phyloP scores from a whole-genome alignment of 495 filamentous ascomycete genomes.

The Copromyces sp. region DNA sequence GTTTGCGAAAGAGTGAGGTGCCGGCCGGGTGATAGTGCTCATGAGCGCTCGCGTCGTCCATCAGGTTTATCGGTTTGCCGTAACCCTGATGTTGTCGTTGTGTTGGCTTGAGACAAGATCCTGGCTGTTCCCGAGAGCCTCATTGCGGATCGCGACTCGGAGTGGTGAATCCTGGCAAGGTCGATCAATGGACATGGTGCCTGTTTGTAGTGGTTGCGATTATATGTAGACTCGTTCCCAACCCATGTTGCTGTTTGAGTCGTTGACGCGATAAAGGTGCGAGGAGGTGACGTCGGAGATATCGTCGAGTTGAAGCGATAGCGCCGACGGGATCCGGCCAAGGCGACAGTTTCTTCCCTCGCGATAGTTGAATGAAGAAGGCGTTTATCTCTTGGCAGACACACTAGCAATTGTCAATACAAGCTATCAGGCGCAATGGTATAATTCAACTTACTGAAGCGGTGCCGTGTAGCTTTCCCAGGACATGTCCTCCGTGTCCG shows the following conservation, averaged over 20 bases:
- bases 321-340: not conserved
- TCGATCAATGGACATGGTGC: not conserved
- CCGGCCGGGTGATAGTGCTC: not conserved
- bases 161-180: not conserved
- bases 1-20: not conserved
- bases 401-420: not conserved
- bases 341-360: not conserved
- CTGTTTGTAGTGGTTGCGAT: not conserved
- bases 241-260: not conserved
- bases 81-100: not conserved
- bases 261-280: not conserved
- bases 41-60: not conserved
- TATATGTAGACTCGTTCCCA: not conserved
- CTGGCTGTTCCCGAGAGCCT: not conserved
- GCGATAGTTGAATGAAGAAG: not conserved
- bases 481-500: not conserved
- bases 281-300: not conserved
- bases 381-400: not conserved
- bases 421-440: not conserved
- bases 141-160: not conserved
- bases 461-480: not conserved
- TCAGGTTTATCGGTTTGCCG: not conserved
- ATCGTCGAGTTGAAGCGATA: not conserved
- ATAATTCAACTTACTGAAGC: not conserved
- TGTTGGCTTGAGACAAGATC: not conserved